Evolutionary conservation across 2,329 filamentous ascomycete species (phyloP), one percentile per base, ranked within the genome.

Genomic region (Tolypocladium album): DNA sequence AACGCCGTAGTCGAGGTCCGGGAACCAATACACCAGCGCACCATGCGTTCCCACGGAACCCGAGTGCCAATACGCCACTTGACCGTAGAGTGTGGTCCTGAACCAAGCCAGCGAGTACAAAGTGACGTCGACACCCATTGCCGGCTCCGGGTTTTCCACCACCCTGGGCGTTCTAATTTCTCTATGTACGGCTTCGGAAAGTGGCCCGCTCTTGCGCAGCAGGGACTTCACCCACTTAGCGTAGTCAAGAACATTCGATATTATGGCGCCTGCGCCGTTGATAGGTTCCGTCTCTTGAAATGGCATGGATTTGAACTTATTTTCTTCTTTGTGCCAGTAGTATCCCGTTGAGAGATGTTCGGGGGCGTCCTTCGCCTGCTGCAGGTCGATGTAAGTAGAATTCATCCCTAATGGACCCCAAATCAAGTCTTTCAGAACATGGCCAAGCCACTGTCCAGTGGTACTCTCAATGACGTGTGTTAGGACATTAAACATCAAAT

Each of bases 391-490:
- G n/a, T 71, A 76, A 0, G 78, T 78, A 53, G 76, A 73, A 4
- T 68, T 64, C 80, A 83, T 82, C 1, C 70, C 74, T 24, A 83
- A 69, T 0, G 79, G 79, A 2, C 61, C 61, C 74, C 78, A 82
- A 55, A 83, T 70, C 13, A 67, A 62, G 22, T 75, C 68, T 8
- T 67, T 69, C 24, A 82, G 66, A 45, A 79, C 76, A 5, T 72
- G 64, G 0, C 71, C 73, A 3, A 82, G 69, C 34, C 67, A 64
- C 12, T 62, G 63, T 0, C 73, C n/a, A 0, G 72, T 75, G 8
- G 79, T 59, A 0, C 64, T 73, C 62, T 82, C 77, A 15, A 82
- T 65, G 1, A 81, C 72, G 63, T 81, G 71, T 3, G 74, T 75
- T 3, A 75, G 72, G 1, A 73, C 72, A 1, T 70, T 70, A 65